Conservation (phyloP, 1,139 yeast species). For the Citeromyces hawaiiensis region DNA sequence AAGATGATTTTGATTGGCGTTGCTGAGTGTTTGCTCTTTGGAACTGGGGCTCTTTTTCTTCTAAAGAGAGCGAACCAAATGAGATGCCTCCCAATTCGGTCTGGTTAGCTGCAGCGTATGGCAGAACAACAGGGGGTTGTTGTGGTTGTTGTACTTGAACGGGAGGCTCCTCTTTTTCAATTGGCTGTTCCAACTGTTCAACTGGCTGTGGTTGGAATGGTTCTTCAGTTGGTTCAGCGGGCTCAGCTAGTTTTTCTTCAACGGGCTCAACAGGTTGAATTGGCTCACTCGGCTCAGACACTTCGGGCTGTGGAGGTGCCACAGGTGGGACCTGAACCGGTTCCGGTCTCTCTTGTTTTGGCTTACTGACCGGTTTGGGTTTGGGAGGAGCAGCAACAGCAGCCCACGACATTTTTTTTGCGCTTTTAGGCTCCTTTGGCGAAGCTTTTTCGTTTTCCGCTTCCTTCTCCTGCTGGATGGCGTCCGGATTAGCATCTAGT, state of each 20-base stretch:
- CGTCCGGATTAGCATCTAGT: slow-evolving; percentile 6
- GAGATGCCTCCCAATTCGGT: slow-evolving; percentile 53
- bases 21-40: slow-evolving; percentile 7
- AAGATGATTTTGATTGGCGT: slow-evolving; percentile 6
- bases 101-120: slow-evolving; percentile 33
- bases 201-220: too few species aligned
- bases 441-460: slow-evolving; percentile 1
- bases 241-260: slow-evolving; percentile 5
- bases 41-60: slow-evolving; percentile 23
- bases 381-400: slow-evolving; percentile 43
- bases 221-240: too few species aligned
- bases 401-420: slow-evolving; percentile 38
- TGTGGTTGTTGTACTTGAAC: slow-evolving; percentile 5
- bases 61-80: slow-evolving; percentile 49
- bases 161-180: slow-evolving; percentile 6
- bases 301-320: slow-evolving; percentile 6
- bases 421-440: slow-evolving; percentile 5
- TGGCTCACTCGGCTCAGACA: too few species aligned
- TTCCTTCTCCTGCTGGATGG: slow-evolving; percentile 4
- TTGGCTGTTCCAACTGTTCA: slow-evolving; percentile 9
- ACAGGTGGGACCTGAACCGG: background rate
- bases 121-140: slow-evolving; percentile 51
- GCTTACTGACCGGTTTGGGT: slow-evolving; percentile 16
- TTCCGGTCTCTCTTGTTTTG: slow-evolving; percentile 1
- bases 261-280: slow-evolving; percentile 5